A percentile compares a stretch with the other conserved stretches of the same genome.
Conservation (phyloP, 805 yeast genomes). For the Zygoascus flipseniorum region DNA sequence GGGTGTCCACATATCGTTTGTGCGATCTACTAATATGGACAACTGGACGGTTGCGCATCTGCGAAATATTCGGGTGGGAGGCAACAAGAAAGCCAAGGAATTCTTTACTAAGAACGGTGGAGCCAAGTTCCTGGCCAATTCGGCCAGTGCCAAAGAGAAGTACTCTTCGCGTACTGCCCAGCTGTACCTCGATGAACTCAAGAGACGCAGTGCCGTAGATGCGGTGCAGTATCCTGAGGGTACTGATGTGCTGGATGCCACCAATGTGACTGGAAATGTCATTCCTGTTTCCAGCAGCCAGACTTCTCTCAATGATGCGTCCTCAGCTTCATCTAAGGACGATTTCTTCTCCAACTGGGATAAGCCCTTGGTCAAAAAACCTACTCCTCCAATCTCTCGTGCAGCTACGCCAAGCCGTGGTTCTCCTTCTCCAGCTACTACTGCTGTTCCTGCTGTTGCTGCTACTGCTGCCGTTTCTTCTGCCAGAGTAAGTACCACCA, state of each 20-base stretch:
- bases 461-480: conserved; percentile 16
- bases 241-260: conserved; percentile 30
- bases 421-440: conserved; percentile 6
- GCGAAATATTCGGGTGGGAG: conserved; percentile 89
- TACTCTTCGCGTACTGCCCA: conserved; percentile 76
- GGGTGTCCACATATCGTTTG: conserved; percentile 95
- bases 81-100: conserved; percentile 79
- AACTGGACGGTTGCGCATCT: conserved; percentile 89
- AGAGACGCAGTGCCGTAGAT: conserved; percentile 58
- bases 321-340: conserved; percentile 35
- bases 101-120: conserved; percentile 84
- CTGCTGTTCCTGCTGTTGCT: conserved; percentile 11
- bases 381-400: conserved; percentile 33
- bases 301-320: neutral
- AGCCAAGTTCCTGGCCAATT: conserved; percentile 49
- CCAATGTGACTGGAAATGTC: neutral
- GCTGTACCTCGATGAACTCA: conserved; percentile 72
- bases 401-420: conserved; percentile 26
- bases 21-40: conserved; percentile 84
- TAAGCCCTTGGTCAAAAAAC: conserved; percentile 46
- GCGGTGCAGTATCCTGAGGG: conserved; percentile 62
- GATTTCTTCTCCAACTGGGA: conserved; percentile 92
- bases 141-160: conserved; percentile 60
- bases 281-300: conserved; percentile 29
- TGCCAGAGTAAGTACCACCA: conserved; percentile 4